Base-by-base conservation (phyloP, 179 eudicot genomes). In the Amaranthus tricolor region DNA sequence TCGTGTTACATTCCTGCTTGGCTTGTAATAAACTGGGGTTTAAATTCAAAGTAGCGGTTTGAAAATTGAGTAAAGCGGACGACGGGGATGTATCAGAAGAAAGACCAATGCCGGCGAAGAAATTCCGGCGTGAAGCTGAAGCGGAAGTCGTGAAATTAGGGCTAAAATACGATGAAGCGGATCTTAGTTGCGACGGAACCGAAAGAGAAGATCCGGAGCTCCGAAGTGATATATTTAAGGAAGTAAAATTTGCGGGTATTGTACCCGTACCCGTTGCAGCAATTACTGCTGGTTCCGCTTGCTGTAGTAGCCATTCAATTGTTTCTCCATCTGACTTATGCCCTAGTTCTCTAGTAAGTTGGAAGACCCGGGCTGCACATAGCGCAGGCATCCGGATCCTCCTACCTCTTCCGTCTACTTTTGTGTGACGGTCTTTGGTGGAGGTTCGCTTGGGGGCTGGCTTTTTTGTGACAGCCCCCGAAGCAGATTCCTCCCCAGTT, bases 221-320 rank as follows among this genome's bases (percentile, higher is more conserved):
- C 3, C 88, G 78, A 4, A 85, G 62, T 0, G 85, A 82, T 47
- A 85, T 85, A 16, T 85, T 85, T 3, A 85, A 80, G 0, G 88
- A 85, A 2, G 88, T 85, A 50, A 85, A 85, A 63, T 85, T 85
- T 3, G 88, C 88, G 0, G 88, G 88, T 7, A 85, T 85, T 6
- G 88, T 85, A 6, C 88, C 88, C 0, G 88, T 85, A 0, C 85
- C 88, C 1, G 88, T 85, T 43, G 88, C 88, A 9, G 88, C 88
- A 17, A 85, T 85, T 6, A 85, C 88, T 0, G 88, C 82, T 2
- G 88, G 88, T 52, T 85, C 85, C 7, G 88, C 85, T 21, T 85
- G 88, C 12, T 85, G 88, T 0, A 84, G 76, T 3, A 84, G 82
- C 87, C 88, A 84, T 73, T 84, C 87, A 1, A 84, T 84, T 0